Conservation (phyloP, 2,329 filamentous ascomycete genomes). For the Aspergillus transmontanensis region DNA sequence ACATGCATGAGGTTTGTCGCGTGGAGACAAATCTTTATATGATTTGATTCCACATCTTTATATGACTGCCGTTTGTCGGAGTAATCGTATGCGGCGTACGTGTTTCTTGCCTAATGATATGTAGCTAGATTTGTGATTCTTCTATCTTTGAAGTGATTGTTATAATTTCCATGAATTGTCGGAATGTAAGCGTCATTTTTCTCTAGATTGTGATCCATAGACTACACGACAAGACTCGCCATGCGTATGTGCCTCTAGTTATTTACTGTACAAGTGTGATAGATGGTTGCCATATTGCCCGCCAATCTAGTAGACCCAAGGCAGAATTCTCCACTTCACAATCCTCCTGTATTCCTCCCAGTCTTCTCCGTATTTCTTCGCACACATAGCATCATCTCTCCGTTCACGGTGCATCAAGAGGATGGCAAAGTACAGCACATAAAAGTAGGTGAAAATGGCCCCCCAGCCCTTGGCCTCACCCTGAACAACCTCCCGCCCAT, state of each 20-base stretch:
- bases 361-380: constrained; percentile 82
- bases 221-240: too few species aligned
- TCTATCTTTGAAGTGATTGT: too few species aligned
- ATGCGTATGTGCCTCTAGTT: too few species aligned
- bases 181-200: too few species aligned
- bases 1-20: too few species aligned
- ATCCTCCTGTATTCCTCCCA: constrained; percentile 82
- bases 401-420: constrained; percentile 80
- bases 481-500: constrained; percentile 17
- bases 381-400: constrained; percentile 84
- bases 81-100: too few species aligned
- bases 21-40: neutral
- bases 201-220: too few species aligned
- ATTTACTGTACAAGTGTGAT: too few species aligned
- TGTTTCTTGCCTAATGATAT: too few species aligned
- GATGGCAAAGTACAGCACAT: constrained; percentile 83
- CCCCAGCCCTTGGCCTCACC: constrained; percentile 63
- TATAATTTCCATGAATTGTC: too few species aligned
- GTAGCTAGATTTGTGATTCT: too few species aligned
- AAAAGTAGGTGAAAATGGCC: constrained; percentile 87
- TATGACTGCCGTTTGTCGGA: too few species aligned
- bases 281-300: neutral
- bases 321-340: constrained; percentile 78
- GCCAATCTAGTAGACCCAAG: constrained; percentile 68
- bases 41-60: neutral